phyloP scores from a whole-genome alignment of 2,329 filamentous ascomycete species.

The Fusarium newnesense region DNA sequence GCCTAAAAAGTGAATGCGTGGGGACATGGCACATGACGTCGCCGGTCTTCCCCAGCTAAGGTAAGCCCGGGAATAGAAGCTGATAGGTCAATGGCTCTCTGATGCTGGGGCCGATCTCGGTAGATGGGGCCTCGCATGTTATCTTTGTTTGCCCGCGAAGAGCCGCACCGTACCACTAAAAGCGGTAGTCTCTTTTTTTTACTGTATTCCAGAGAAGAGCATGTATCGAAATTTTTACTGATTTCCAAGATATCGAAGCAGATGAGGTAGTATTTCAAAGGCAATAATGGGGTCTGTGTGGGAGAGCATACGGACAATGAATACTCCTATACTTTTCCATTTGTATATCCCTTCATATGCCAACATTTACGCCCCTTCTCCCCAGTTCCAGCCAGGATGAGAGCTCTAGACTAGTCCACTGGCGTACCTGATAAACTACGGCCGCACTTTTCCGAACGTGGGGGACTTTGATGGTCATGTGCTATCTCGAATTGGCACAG shows the following conservation, averaged over 20 bases:
- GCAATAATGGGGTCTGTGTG: neutral
- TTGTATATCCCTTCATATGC: neutral
- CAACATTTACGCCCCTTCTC: neutral
- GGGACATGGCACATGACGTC: conserved; percentile 42
- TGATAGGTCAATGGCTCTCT: conserved; percentile 42
- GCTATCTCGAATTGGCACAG: conserved; percentile 13
- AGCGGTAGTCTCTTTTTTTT: neutral
- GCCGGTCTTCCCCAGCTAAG: conserved; percentile 26
- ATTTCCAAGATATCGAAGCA: neutral
- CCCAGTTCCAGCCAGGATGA: conserved; percentile 1
- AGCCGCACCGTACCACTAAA: conserved; percentile 37
- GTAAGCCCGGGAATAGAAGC: conserved; percentile 1
- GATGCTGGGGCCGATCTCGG: conserved; percentile 40
- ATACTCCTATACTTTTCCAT: neutral
- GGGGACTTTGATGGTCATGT: conserved; percentile 38
- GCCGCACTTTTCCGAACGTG: conserved; percentile 44
- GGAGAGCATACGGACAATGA: neutral
- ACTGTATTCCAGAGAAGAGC: neutral
- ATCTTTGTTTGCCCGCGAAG: conserved; percentile 38
- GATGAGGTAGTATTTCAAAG: neutral
- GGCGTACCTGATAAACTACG: conserved; percentile 17
- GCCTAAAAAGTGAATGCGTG: conserved; percentile 36
- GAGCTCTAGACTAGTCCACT: conserved; percentile 8
- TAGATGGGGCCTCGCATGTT: conserved; percentile 17
- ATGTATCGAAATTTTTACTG: neutral